Conservation (phyloP, 1,139 yeast species). For the Arxiozyma bovina region DNA sequence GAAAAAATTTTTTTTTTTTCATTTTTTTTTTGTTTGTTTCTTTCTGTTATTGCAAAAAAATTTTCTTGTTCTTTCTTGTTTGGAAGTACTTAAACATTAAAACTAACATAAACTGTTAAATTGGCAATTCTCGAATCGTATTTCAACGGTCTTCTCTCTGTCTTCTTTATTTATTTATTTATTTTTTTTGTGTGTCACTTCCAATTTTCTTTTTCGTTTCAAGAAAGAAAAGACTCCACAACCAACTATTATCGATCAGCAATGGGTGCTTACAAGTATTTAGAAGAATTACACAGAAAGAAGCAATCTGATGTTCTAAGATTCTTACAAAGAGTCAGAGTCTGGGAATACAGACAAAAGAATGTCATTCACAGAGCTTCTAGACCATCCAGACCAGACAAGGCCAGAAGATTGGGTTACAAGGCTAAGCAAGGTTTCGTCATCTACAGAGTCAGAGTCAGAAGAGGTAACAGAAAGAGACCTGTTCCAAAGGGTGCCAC, state of each 20-base stretch:
- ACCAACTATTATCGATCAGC: conserved; percentile 8
- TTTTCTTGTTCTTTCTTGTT: too few relatives aligned
- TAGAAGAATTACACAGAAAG: conserved; percentile 99
- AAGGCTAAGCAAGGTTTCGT: conserved; percentile 99
- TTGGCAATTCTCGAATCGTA: too few relatives aligned
- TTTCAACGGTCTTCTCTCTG: too few relatives aligned
- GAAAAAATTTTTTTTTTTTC: too few relatives aligned
- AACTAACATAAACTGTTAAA: too few relatives aligned
- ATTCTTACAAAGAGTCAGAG: conserved; percentile 98
- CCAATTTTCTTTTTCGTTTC: not conserved
- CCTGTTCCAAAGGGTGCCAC: conserved; percentile 99
- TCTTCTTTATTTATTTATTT: too few relatives aligned
- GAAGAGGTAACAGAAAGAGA: conserved; percentile 99
- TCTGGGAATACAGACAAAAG: conserved; percentile 99
- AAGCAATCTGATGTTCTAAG: conserved; percentile 99
- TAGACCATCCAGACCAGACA: conserved; percentile 99
- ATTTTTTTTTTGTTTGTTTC: too few relatives aligned
- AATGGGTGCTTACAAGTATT: conserved; percentile 99
- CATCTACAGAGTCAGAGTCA: conserved; percentile 96
- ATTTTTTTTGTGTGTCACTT: not conserved
- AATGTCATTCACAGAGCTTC: conserved; percentile 98
- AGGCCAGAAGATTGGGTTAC: conserved; percentile 99
- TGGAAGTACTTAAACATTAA: too few relatives aligned
- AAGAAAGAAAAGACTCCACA: not conserved
- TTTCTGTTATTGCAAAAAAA: too few relatives aligned